phyloP scores from a whole-genome alignment of 2,329 filamentous ascomycete genomes.

The Fusarium albosuccineum region DNA sequence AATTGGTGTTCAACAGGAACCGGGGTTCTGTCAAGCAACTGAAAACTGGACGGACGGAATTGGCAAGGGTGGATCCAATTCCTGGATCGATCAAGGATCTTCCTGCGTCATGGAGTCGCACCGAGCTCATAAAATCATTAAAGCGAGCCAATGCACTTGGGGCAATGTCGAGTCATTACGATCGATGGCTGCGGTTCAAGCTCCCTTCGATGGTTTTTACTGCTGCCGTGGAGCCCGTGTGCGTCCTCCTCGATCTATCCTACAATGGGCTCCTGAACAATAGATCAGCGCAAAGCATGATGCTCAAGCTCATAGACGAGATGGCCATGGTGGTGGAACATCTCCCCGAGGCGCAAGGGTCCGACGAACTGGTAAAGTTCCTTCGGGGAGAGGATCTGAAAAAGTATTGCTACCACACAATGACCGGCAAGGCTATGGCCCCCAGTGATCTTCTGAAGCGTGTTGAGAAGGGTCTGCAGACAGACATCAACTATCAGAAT shows the following conservation, averaged over 20 bases:
- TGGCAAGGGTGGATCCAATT: constrained; percentile 45
- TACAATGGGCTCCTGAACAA: constrained; percentile 81
- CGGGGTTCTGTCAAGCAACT: constrained; percentile 56
- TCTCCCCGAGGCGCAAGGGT: constrained; percentile 78
- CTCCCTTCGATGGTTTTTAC: constrained; percentile 83
- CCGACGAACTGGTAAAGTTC: constrained; percentile 67
- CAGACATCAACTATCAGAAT: constrained; percentile 88
- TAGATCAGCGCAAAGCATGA: constrained; percentile 72
- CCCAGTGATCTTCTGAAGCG: constrained; percentile 76
- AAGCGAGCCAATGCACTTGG: constrained; percentile 39
- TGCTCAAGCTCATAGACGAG: constrained; percentile 80
- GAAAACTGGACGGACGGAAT: constrained; percentile 47
- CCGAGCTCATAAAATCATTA: constrained; percentile 42
- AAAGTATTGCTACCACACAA: constrained; percentile 63
- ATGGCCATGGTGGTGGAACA: constrained; percentile 77
- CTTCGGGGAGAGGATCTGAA: constrained; percentile 72
- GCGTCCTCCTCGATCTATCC: constrained; percentile 80
- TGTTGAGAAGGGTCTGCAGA: constrained; percentile 70
- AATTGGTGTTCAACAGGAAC: constrained; percentile 58
- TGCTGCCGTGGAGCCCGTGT: constrained; percentile 83
- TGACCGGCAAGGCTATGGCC: constrained; percentile 60
- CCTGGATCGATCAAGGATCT: constrained; percentile 28
- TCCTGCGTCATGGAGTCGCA: constrained; percentile 34
- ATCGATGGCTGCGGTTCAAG: constrained; percentile 75
- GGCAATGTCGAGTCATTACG: constrained; percentile 43